Percentiles rank a stretch among this genome's conserved stretches.
phyloP scores from a whole-genome alignment of 306 rosid genomes.

The Vachellia pachyceras region DNA sequence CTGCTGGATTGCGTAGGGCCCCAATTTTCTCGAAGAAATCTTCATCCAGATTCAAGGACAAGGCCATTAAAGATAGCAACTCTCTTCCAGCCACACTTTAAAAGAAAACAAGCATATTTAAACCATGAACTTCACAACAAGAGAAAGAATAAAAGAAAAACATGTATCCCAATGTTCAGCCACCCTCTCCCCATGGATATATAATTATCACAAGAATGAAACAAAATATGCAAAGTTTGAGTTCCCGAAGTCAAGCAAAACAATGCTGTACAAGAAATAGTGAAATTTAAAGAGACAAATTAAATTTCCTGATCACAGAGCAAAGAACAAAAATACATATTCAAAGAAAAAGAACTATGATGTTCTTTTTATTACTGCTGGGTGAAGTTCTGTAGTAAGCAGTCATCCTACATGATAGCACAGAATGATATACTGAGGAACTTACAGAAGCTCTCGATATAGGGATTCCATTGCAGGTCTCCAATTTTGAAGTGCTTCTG shows the following conservation, averaged over 20 bases:
- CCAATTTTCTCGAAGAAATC: conserved; percentile 70
- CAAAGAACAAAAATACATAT: neutral
- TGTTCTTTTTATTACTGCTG: neutral
- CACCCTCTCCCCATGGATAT: conserved; percentile 20
- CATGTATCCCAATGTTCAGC: neutral
- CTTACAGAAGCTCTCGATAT: conserved; percentile 66
- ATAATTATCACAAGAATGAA: neutral
- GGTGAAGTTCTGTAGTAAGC: neutral
- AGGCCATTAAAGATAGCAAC: conserved; percentile 63
- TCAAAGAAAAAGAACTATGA: neutral
- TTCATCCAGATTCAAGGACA: conserved; percentile 74
- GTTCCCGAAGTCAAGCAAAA: conserved; percentile 17
- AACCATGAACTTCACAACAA: conserved; percentile 3
- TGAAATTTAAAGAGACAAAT: conserved; percentile 18
- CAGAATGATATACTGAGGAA: conserved; percentile 17
- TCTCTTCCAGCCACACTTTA: conserved; percentile 64
- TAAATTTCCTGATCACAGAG: neutral
- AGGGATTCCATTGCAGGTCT: conserved; percentile 67
- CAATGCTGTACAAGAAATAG: neutral
- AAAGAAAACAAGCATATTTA: conserved; percentile 31
- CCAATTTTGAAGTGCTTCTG: conserved; percentile 78
- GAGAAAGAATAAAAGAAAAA: conserved; percentile 29
- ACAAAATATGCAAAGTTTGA: conserved; percentile 11
- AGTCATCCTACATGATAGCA: neutral
- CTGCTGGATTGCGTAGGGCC: conserved; percentile 49